phyloP scores from a whole-genome alignment of 2,329 filamentous ascomycete genomes.

The Monosporascus sp. region DNA sequence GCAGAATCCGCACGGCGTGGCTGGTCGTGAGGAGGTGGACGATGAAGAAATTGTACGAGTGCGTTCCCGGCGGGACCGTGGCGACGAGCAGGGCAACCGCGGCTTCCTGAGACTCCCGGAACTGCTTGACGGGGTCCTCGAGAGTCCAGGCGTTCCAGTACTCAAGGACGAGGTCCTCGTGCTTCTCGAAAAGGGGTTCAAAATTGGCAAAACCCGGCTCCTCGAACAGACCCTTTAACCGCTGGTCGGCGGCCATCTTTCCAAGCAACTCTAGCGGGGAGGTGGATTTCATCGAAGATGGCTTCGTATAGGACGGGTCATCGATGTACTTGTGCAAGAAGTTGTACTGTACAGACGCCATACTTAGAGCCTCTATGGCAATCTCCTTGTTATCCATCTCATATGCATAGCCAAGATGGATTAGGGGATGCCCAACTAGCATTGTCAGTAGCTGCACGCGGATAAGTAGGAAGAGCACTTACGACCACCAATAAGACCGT shows the following conservation, averaged over 20 bases:
- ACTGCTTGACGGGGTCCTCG: conserved; percentile 64
- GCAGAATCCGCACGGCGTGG: conserved; percentile 80
- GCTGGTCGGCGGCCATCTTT: conserved; percentile 62
- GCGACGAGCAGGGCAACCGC: conserved; percentile 58
- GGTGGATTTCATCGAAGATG: conserved; percentile 52
- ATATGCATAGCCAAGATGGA: conserved; percentile 90
- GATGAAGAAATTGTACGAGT: conserved; percentile 76
- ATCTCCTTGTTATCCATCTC: conserved; percentile 82
- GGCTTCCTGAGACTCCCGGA: conserved; percentile 63
- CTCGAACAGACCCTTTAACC: conserved; percentile 63
- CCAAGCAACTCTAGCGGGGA: conserved; percentile 67
- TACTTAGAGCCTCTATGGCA: conserved; percentile 78
- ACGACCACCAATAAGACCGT: conserved; percentile 75
- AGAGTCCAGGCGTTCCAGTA: conserved; percentile 90
- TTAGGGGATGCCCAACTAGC: conserved; percentile 81
- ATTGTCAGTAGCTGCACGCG: conserved; percentile 19
- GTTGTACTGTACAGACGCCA: conserved; percentile 56
- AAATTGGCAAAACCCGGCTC: conserved; percentile 58
- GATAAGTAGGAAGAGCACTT: conserved; percentile 30
- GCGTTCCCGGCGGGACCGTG: conserved; percentile 50
- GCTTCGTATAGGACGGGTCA: conserved; percentile 63
- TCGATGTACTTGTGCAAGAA: conserved; percentile 65
- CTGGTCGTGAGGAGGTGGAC: conserved; percentile 79
- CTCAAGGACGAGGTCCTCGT: conserved; percentile 67
- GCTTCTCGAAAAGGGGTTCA: conserved; percentile 59